phyloP scores from a whole-genome alignment of 768 basidiomycete genomes.

The Suillus americanus region DNA sequence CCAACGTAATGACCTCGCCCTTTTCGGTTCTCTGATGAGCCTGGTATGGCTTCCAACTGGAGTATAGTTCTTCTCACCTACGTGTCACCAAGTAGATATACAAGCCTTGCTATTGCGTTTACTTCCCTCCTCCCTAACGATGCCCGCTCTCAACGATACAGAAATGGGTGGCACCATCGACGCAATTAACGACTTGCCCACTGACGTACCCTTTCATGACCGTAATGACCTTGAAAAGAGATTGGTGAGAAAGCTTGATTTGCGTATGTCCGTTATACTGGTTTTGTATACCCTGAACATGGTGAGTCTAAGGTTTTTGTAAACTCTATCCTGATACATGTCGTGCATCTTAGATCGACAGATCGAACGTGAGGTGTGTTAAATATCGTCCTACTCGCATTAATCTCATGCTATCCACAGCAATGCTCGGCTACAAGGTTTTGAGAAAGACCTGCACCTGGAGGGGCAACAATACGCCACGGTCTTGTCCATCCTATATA shows the following conservation, averaged over 20 bases:
- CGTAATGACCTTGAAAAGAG: background rate
- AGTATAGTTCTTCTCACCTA: too few species aligned
- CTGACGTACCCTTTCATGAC: background rate
- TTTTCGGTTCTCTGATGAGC: too few species aligned
- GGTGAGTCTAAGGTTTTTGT: background rate
- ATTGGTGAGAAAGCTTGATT: conserved; percentile 10
- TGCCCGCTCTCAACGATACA: background rate
- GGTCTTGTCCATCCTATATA: conserved; percentile 22
- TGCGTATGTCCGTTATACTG: conserved; percentile 9
- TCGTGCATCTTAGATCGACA: conserved; percentile 7
- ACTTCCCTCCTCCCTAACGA: background rate
- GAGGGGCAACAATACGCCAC: conserved; percentile 24
- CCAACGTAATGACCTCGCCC: too few species aligned
- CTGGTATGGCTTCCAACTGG: too few species aligned
- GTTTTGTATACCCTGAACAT: conserved; percentile 12
- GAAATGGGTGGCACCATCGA: background rate
- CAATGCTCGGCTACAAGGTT: conserved; percentile 23
- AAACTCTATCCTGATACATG: background rate
- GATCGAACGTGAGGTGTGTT: conserved; percentile 6
- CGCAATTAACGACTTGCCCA: background rate
- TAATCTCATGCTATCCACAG: conserved; percentile 1
- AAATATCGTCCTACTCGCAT: background rate
- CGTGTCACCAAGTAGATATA: background rate
- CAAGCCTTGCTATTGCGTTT: background rate
- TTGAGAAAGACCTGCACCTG: conserved; percentile 15